These are phyloP conservation scores for Ceratonia siliqua DNA, from an alignment of 306 rosid genomes.

Conservation along the genomic window DNA sequence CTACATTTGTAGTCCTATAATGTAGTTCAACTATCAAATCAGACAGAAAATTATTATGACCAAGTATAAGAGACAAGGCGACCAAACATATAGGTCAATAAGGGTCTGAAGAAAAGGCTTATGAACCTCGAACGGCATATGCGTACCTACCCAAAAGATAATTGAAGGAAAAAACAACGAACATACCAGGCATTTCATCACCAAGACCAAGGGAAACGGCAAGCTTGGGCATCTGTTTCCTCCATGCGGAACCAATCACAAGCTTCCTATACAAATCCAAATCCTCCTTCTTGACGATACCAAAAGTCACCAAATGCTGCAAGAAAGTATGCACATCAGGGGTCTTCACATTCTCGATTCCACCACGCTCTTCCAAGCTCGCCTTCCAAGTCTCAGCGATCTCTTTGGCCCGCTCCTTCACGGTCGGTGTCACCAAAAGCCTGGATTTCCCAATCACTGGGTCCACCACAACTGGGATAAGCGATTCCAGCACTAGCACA, in stretches of 20 bases:
- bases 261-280: slow-evolving; percentile 80
- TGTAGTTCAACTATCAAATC: background rate
- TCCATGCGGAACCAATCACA: slow-evolving; percentile 92
- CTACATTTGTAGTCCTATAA: background rate
- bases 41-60: background rate
- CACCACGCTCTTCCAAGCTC: slow-evolving; percentile 89
- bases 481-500: slow-evolving; percentile 78
- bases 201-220: slow-evolving; percentile 93
- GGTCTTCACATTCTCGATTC: slow-evolving; percentile 85
- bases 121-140: background rate
- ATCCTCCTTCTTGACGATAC: slow-evolving; percentile 75
- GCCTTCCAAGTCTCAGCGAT: slow-evolving; percentile 91
- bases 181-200: slow-evolving; percentile 84
- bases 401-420: slow-evolving; percentile 68
- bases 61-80: background rate
- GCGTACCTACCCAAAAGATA: background rate
- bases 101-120: background rate
- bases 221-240: slow-evolving; percentile 99
- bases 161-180: background rate
- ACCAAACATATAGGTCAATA: background rate
- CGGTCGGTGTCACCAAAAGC: slow-evolving; percentile 77
- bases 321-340: slow-evolving; percentile 93
- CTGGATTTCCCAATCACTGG: slow-evolving; percentile 82
- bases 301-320: slow-evolving; percentile 97
- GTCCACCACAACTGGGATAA: slow-evolving; percentile 81